Base-by-base conservation (phyloP, 305 asterid species). In the Solanum hybrid region DNA sequence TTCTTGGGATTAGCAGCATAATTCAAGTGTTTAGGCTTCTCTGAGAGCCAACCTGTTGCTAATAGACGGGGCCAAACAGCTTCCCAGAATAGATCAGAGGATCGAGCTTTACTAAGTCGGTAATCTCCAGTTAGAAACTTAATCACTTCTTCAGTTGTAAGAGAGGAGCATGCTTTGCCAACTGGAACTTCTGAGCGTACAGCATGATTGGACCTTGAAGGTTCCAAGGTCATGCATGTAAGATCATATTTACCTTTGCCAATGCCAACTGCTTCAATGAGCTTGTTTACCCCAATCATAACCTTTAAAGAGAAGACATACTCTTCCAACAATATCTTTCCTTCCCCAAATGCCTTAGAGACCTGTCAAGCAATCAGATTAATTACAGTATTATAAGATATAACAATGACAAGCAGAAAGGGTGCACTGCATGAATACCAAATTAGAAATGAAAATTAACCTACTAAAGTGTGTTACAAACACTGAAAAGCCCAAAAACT, bases 51-150 rank as follows among this genome's bases (percentile, higher is more conserved):
- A 29, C 98, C 98, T 91, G 96, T 89, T 26, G 97, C 98, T 84
- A 96, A 90, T 86, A 96, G 92, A 89, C 97, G 98, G 2, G 98
- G 98, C 98, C 98, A 96, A 37, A 96, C 95, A 8, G 98, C 96
- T 93, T 95, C 98, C 97, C 97, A 96, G 79, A 96, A 96, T 34
- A 96, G 89, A 89, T 96, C 98, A 22, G 90, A 93, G 13, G 98
- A 94, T 51, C 95, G 95, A 42, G 95, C 93, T 90, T 96, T 96
- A 93, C 98, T 95, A 91, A 95, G 90, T 33, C 98, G 91, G 89
- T 94, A 95, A 89, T 93, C 96, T 88, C 98, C 98, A n/a, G 95
- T 94, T 61, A 96, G 89, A 88, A 94, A 94, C 87, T 94, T 92
- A 18, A 94, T 87, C 78, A 96, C 95, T 89, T 95, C 98, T 24